Evolutionary conservation across 257 asterid genomes (phyloP).

Genomic region (Capsicum pubescens): DNA sequence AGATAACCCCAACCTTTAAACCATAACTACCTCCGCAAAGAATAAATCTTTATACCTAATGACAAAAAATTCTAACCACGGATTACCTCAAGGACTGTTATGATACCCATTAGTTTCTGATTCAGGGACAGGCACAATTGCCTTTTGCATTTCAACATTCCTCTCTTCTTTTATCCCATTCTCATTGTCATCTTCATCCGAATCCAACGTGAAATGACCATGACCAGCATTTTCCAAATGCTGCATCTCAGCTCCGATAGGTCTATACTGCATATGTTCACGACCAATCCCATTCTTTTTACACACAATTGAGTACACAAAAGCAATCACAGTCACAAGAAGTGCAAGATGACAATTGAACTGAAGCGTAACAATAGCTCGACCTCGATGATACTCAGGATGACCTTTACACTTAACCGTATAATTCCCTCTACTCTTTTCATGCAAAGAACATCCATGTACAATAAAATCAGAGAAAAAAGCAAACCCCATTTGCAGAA

Average conservation of each 20-base stretch:
- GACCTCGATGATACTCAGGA: constrained; percentile 82
- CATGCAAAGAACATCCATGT: constrained; percentile 75
- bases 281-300: constrained; percentile 53
- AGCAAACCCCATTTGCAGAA: constrained; percentile 91
- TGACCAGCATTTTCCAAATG: constrained; percentile 37
- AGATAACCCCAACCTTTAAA: constrained; percentile 31
- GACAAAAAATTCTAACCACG: background rate
- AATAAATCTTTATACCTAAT: constrained; percentile 27
- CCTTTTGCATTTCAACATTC: constrained; percentile 67
- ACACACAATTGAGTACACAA: constrained; percentile 59
- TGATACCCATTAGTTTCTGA: constrained; percentile 60
- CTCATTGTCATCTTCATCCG: constrained; percentile 67
- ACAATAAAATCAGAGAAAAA: constrained; percentile 71
- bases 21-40: constrained; percentile 35
- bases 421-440: constrained; percentile 82
- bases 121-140: constrained; percentile 42
- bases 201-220: constrained; percentile 71
- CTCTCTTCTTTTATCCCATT: constrained; percentile 57
- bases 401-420: constrained; percentile 91
- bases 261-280: constrained; percentile 62
- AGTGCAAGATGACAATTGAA: constrained; percentile 93
- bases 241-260: constrained; percentile 64
- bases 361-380: constrained; percentile 86
- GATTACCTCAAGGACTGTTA: constrained; percentile 54
- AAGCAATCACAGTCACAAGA: constrained; percentile 53